Conservation (phyloP, 2,329 filamentous ascomycete species). For the Sphaerulina musiva region DNA sequence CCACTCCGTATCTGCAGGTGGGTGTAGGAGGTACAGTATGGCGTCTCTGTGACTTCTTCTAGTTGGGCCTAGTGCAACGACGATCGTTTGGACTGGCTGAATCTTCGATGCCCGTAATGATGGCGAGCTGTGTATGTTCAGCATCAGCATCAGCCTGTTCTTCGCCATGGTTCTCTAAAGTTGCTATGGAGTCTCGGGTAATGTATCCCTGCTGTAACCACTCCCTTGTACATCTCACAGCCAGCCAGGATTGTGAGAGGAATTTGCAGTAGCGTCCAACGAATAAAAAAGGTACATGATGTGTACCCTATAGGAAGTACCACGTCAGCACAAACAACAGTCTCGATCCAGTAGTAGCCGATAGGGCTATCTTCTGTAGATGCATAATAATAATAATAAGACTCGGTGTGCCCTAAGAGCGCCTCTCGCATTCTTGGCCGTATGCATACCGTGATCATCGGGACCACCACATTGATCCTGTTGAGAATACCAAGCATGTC, state of each 20-base stretch:
- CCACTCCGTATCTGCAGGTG: background rate
- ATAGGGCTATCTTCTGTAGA: background rate
- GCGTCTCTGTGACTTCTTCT: background rate
- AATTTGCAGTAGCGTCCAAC: background rate
- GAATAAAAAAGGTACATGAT: background rate
- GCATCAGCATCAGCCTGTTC: background rate
- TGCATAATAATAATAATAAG: no score
- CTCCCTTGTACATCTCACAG: conserved; percentile 7
- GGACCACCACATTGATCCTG: no score
- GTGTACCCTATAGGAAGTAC: no score
- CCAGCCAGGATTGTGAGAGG: background rate
- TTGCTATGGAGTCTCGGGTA: conserved; percentile 9
- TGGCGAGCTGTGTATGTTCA: no score
- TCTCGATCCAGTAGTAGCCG: no score
- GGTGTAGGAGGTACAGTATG: background rate
- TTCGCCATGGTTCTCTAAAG: conserved; percentile 9
- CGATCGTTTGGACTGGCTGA: background rate
- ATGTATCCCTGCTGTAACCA: background rate
- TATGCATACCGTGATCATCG: background rate
- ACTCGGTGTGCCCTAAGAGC: no score
- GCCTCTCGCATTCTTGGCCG: no score
- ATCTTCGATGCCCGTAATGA: background rate
- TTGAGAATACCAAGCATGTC: no score
- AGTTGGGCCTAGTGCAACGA: background rate
- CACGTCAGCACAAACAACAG: background rate